Evolutionary conservation across 2,329 filamentous ascomycete species (phyloP).

Genomic region (Trichoderma afroharzianum): DNA sequence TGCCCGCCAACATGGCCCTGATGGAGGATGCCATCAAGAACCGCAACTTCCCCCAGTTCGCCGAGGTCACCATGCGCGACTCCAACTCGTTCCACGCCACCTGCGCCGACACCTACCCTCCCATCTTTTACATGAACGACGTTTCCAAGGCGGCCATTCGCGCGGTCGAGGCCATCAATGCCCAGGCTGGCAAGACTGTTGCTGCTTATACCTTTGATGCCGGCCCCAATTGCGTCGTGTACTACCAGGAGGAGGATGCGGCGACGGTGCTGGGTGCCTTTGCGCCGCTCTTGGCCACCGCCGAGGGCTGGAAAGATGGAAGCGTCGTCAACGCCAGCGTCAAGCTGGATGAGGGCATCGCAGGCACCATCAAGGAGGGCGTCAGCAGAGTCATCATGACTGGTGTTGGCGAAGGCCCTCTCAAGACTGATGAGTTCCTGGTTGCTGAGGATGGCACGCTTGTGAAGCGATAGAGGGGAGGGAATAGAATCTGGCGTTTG

Average conservation of each 20-base stretch:
- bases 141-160: constrained; percentile 82
- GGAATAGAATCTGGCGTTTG: not conserved
- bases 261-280: constrained; percentile 73
- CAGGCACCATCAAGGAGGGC: constrained; percentile 67
- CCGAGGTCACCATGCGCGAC: constrained; percentile 89
- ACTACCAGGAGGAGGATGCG: constrained; percentile 81
- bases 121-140: constrained; percentile 99
- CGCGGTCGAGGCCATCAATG: constrained; percentile 86
- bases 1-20: constrained; percentile 74
- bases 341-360: constrained; percentile 62
- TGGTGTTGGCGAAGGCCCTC: constrained; percentile 82
- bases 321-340: constrained; percentile 50
- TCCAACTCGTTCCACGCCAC: constrained; percentile 96
- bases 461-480: constrained; percentile 29
- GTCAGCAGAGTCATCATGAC: constrained; percentile 90
- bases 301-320: constrained; percentile 69
- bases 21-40: constrained; percentile 80
- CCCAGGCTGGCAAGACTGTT: constrained; percentile 69
- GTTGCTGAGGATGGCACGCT: constrained; percentile 63
- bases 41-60: constrained; percentile 82
- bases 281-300: constrained; percentile 59
- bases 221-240: constrained; percentile 93
- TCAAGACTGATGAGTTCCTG: constrained; percentile 73
- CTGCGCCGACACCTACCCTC: constrained; percentile 91
- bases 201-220: constrained; percentile 98